Conservation (phyloP, 345 rosid species). For the Pistacia integerrima region DNA sequence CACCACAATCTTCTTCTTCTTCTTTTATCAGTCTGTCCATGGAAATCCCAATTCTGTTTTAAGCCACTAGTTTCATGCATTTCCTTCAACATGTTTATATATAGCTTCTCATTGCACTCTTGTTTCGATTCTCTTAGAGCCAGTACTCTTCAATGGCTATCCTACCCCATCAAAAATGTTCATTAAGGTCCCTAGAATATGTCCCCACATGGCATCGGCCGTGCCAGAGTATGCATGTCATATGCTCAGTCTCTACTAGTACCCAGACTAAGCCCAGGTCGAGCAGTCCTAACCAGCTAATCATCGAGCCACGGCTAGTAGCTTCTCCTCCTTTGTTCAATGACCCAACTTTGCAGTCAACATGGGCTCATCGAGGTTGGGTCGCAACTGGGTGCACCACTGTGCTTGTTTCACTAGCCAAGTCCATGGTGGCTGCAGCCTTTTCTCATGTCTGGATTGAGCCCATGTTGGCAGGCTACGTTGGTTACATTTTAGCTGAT, state of each 20-base stretch:
- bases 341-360: conserved; percentile 65
- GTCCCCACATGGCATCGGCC: conserved; percentile 19
- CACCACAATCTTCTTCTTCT: conserved; percentile 32
- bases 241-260: conserved; percentile 40
- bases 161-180: conserved; percentile 49
- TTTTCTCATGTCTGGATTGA: conserved; percentile 53
- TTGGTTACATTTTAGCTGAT: conserved; percentile 79
- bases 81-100: conserved; percentile 1
- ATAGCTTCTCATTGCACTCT: background rate
- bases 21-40: background rate
- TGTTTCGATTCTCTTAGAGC: conserved; percentile 9
- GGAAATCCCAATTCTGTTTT: background rate
- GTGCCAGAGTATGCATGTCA: background rate
- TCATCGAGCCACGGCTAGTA: conserved; percentile 23
- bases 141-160: conserved; percentile 46
- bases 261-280: conserved; percentile 38
- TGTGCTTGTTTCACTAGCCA: conserved; percentile 55
- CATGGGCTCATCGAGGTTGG: conserved; percentile 80
- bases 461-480: conserved; percentile 63
- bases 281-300: conserved; percentile 28
- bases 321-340: conserved; percentile 37
- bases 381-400: conserved; percentile 72
- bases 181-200: conserved; percentile 29
- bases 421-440: conserved; percentile 46
- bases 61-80: conserved; percentile 28